These are phyloP conservation scores for Microdochium bolleyi DNA, from an alignment of 2,329 filamentous ascomycete species.

Conservation along the genomic window DNA sequence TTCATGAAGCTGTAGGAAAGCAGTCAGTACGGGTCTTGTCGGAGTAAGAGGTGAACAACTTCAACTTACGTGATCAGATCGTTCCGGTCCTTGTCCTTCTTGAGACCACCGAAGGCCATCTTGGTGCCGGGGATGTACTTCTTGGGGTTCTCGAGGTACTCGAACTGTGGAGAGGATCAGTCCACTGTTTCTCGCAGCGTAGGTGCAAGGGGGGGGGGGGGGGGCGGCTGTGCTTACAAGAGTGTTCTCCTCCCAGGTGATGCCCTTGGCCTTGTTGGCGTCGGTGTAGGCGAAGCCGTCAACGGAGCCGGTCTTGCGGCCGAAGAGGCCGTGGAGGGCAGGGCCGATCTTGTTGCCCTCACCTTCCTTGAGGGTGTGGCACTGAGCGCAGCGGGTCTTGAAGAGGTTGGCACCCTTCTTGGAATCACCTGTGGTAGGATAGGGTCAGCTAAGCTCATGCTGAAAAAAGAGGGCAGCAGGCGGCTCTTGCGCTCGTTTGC, in stretches of 20 bases:
- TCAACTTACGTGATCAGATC: conserved; percentile 87
- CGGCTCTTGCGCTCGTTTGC: too few species aligned
- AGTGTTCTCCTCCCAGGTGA: conserved; percentile 79
- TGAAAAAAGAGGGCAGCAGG: not conserved
- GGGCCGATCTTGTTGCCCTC: conserved; percentile 98
- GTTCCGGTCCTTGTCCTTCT: conserved; percentile 99
- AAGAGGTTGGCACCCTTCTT: conserved; percentile 98
- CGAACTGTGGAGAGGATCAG: conserved; percentile 52
- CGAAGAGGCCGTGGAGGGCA: conserved; percentile 94
- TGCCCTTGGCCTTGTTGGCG: conserved; percentile 96
- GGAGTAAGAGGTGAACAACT: not conserved
- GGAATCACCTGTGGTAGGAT: conserved; percentile 58
- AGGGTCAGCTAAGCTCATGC: not conserved
- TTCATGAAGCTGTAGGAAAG: conserved; percentile 54
- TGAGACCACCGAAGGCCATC: conserved; percentile 99
- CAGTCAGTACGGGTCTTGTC: conserved; percentile 16
- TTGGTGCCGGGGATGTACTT: conserved; percentile 99
- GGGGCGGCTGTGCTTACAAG: conserved; percentile 59
- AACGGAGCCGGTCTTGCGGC: conserved; percentile 86
- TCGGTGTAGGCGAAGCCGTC: conserved; percentile 97
- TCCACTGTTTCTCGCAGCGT: conserved; percentile 1
- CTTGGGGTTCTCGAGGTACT: conserved; percentile 99
- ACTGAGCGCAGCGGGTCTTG: conserved; percentile 98
- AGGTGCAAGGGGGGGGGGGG: too few species aligned
- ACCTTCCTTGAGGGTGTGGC: conserved; percentile 87